phyloP scores from a whole-genome alignment of 805 yeast genomes.

The Yarrowia porcina region DNA sequence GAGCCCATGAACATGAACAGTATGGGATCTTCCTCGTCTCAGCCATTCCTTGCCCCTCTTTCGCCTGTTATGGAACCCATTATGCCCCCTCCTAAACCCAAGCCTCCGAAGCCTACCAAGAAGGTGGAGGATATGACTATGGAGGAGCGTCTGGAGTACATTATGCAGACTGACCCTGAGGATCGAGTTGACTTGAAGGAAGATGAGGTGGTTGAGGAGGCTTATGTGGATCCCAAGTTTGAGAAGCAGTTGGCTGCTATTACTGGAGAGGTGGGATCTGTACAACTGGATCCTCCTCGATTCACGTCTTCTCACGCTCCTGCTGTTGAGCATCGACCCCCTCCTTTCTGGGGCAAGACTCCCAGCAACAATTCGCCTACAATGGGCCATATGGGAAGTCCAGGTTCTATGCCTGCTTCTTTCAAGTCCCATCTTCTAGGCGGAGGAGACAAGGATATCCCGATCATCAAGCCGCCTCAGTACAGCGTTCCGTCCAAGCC shows the following conservation, averaged over 20 bases:
- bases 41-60: constrained; percentile 2
- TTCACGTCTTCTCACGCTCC: not conserved
- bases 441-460: not conserved
- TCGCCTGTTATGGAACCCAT: constrained; percentile 2
- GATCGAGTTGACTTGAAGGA: constrained; percentile 17
- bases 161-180: constrained; percentile 22
- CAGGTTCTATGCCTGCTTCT: not conserved
- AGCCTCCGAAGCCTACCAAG: constrained; percentile 16
- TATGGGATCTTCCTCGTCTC: not conserved
- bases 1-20: not conserved
- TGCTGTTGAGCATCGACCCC: not conserved
- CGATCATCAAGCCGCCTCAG: constrained; percentile 16
- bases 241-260: constrained; percentile 19
- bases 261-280: constrained; percentile 10
- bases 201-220: not conserved
- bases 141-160: constrained; percentile 23
- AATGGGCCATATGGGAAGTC: not conserved
- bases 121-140: constrained; percentile 24
- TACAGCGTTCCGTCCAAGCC: not conserved
- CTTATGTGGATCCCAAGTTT: constrained; percentile 15
- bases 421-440: constrained; percentile 2
- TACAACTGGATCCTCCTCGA: not conserved
- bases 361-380: not conserved
- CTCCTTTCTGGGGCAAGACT: constrained; percentile 18
- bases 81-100: constrained; percentile 16